Conservation (phyloP, 2,329 filamentous ascomycete genomes). For the Phyllosticta paracitricarpa region DNA sequence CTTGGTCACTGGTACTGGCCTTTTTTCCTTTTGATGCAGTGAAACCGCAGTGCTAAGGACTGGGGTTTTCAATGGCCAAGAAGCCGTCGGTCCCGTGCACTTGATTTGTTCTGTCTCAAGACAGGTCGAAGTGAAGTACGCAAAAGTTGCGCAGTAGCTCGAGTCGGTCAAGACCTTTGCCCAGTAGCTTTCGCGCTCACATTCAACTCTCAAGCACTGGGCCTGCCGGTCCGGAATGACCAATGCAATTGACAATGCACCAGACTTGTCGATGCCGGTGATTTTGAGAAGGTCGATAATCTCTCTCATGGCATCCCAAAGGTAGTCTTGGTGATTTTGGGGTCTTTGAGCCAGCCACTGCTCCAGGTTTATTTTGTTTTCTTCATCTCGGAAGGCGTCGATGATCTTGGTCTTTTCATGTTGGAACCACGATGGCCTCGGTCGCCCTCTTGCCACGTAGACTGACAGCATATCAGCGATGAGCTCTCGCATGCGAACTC, state of each 20-base stretch:
- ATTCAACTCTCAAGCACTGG: background rate
- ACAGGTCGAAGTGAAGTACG: constrained; percentile 7
- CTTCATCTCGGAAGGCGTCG: background rate
- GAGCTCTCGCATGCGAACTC: constrained; percentile 14
- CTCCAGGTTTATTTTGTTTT: background rate
- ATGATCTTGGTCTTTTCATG: background rate
- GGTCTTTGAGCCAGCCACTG: background rate
- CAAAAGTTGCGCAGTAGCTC: constrained; percentile 9
- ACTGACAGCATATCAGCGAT: constrained; percentile 13
- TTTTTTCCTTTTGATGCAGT: background rate
- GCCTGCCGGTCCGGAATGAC: background rate
- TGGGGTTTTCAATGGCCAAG: background rate
- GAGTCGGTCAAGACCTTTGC: constrained; percentile 7
- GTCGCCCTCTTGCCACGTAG: background rate
- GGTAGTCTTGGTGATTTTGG: background rate
- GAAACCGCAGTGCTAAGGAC: background rate
- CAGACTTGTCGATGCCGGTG: background rate
- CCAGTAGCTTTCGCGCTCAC: constrained; percentile 5
- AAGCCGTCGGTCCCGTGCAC: background rate
- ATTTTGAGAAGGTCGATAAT: background rate
- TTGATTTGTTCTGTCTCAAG: background rate
- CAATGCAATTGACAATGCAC: background rate
- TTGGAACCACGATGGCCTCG: background rate
- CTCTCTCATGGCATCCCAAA: background rate
- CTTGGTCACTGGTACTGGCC: background rate